Percentiles rank a stretch among this genome's conserved stretches.
These are phyloP conservation scores for Diaporthe eres DNA, from an alignment of 2,329 filamentous ascomycete species.

Conservation along the genomic window DNA sequence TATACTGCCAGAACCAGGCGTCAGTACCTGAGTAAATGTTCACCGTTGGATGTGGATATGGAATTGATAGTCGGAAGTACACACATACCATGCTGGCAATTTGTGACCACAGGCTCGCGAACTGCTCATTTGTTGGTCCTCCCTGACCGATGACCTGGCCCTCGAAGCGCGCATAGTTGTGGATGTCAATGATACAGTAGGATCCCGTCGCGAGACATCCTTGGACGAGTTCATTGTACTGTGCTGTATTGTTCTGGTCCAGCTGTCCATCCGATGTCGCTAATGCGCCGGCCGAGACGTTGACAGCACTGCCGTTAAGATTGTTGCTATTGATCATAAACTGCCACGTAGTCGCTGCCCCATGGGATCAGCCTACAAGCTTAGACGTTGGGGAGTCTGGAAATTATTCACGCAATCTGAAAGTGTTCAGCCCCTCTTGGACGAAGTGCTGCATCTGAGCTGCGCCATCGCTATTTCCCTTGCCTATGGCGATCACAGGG, in stretches of 20 bases:
- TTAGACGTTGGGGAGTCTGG: not conserved
- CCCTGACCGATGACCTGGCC: constrained; percentile 75
- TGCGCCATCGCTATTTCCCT: constrained; percentile 52
- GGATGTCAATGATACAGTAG: constrained; percentile 72
- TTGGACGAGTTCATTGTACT: constrained; percentile 70
- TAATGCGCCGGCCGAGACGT: not conserved
- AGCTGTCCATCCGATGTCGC: constrained; percentile 58
- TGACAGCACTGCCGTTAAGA: constrained; percentile 56
- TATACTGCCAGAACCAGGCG: constrained; percentile 56
- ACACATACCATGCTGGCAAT: constrained; percentile 62
- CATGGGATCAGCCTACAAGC: not conserved
- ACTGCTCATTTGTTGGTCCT: constrained; percentile 73
- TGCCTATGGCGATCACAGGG: constrained; percentile 49
- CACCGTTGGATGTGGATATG: not conserved
- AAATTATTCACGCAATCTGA: constrained; percentile 55
- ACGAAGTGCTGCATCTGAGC: constrained; percentile 72
- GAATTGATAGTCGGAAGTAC: not conserved
- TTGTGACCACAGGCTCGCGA: constrained; percentile 70
- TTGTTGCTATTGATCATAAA: constrained; percentile 68
- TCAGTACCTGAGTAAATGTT: not conserved
- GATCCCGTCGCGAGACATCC: constrained; percentile 70
- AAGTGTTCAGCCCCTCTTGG: constrained; percentile 68
- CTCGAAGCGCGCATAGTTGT: constrained; percentile 73
- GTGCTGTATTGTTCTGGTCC: constrained; percentile 60
- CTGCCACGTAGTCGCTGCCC: constrained; percentile 66